phyloP scores from a whole-genome alignment of 2,329 filamentous ascomycete genomes.

The Aspergillus sp. region DNA sequence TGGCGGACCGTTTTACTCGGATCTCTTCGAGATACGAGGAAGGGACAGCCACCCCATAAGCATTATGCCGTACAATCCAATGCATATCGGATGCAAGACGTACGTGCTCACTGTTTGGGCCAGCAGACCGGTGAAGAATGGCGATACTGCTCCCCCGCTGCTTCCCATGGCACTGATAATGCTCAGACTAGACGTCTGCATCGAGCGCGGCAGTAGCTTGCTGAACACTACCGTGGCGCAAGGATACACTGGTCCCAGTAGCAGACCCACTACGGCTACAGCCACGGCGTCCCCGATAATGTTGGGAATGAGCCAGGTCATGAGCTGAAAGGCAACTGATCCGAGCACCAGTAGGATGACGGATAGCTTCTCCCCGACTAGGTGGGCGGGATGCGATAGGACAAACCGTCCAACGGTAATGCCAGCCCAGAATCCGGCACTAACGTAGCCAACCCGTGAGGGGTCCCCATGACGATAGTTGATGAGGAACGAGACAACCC shows the following conservation, averaged over 20 bases:
- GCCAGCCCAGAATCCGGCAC: slow-evolving; percentile 67
- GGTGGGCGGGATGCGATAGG: slow-evolving; percentile 66
- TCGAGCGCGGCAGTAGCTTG: slow-evolving; percentile 49
- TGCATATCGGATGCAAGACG: slow-evolving; percentile 57
- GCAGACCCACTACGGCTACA: slow-evolving; percentile 68
- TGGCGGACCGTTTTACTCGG: slow-evolving; percentile 37
- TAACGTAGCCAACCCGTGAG: slow-evolving; percentile 75
- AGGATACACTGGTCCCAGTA: slow-evolving; percentile 79
- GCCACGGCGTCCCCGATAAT: slow-evolving; percentile 70
- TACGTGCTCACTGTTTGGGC: slow-evolving; percentile 51
- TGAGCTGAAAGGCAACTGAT: slow-evolving; percentile 68
- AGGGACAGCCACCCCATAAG: slow-evolving; percentile 54
- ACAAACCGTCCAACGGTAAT: slow-evolving; percentile 76
- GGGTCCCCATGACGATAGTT: slow-evolving; percentile 70
- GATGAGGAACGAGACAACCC: slow-evolving; percentile 85
- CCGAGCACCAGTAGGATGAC: slow-evolving; percentile 65
- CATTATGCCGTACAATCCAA: slow-evolving; percentile 59
- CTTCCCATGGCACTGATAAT: slow-evolving; percentile 46
- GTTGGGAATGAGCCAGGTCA: slow-evolving; percentile 78
- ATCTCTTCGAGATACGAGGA: slow-evolving; percentile 54
- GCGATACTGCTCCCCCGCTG: slow-evolving; percentile 45
- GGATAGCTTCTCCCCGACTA: slow-evolving; percentile 69
- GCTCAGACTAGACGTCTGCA: slow-evolving; percentile 44
- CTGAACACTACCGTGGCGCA: slow-evolving; percentile 65
- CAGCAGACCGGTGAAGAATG: slow-evolving; percentile 53